A percentile compares a stretch with the other conserved stretches of the same genome.
phyloP scores from a whole-genome alignment of 345 rosid genomes.

The Tarenaya hassleriana region DNA sequence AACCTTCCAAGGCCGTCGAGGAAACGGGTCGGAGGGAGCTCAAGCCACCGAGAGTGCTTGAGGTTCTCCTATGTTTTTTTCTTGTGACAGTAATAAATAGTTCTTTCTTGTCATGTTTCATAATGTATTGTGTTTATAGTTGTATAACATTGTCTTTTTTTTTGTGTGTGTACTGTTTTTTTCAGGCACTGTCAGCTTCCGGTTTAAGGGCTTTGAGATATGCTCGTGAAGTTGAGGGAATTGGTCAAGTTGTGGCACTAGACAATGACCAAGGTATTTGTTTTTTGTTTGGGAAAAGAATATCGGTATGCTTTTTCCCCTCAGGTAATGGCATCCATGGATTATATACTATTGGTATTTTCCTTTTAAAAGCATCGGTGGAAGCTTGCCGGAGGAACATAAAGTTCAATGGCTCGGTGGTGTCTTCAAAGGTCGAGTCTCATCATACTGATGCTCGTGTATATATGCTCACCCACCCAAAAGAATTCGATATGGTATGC shows the following conservation, averaged over 20 bases:
- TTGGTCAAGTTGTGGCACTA: constrained; percentile 89
- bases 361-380: constrained; percentile 56
- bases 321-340: not conserved
- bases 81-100: constrained; percentile 3
- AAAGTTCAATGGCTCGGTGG: constrained; percentile 84
- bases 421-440: constrained; percentile 83
- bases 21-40: constrained; percentile 48
- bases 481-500: constrained; percentile 91
- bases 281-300: constrained; percentile 6
- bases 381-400: constrained; percentile 93
- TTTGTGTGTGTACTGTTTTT: too few species aligned
- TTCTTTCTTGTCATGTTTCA: not conserved
- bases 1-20: constrained; percentile 36
- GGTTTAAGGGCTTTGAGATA: constrained; percentile 93
- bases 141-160: constrained; percentile 13
- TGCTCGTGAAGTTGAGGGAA: constrained; percentile 86
- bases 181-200: constrained; percentile 91
- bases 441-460: constrained; percentile 95
- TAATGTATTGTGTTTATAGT: not conserved
- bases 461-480: constrained; percentile 87
- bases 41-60: constrained; percentile 84
- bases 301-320: not conserved
- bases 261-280: constrained; percentile 92
- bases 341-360: constrained; percentile 8
- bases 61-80: constrained; percentile 43